Evolutionary conservation across 371 early-diverging fungal species (phyloP).

Genomic region (Circinella minor): DNA sequence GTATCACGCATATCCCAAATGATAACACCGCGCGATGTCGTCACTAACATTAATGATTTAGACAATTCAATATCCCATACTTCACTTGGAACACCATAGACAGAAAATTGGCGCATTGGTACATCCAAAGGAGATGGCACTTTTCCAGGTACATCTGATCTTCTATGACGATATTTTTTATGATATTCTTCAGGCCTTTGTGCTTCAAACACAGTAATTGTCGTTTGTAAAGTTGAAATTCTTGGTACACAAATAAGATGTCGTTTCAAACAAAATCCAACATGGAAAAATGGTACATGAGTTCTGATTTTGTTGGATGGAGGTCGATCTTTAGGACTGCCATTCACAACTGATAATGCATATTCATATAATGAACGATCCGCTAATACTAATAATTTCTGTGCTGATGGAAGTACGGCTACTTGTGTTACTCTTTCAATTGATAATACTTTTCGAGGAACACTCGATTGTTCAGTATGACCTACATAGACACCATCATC

Average conservation of each 20-base stretch:
- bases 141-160: neutral
- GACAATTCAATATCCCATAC: conserved; percentile 48
- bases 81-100: conserved; percentile 38
- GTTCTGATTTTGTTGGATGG: neutral
- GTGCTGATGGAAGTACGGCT: conserved; percentile 39
- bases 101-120: conserved; percentile 9
- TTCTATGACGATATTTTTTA: conserved; percentile 5
- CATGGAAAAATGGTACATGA: conserved; percentile 45
- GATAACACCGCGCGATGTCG: conserved; percentile 37
- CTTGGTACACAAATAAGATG: conserved; percentile 43
- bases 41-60: conserved; percentile 34
- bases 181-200: conserved; percentile 19
- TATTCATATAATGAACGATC: conserved; percentile 46
- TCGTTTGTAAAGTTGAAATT: conserved; percentile 20
- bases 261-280: conserved; percentile 33
- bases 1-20: conserved; percentile 37
- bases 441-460: conserved; percentile 37
- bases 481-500: conserved; percentile 52
- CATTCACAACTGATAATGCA: conserved; percentile 37
- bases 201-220: conserved; percentile 38
- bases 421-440: conserved; percentile 43
- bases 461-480: conserved; percentile 27
- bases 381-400: conserved; percentile 42
- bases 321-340: conserved; percentile 25
- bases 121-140: conserved; percentile 18